These are phyloP conservation scores for grape (Vitis vinifera) DNA, from an alignment of 164 flowering plant genomes.

Conservation along the genomic window DNA sequence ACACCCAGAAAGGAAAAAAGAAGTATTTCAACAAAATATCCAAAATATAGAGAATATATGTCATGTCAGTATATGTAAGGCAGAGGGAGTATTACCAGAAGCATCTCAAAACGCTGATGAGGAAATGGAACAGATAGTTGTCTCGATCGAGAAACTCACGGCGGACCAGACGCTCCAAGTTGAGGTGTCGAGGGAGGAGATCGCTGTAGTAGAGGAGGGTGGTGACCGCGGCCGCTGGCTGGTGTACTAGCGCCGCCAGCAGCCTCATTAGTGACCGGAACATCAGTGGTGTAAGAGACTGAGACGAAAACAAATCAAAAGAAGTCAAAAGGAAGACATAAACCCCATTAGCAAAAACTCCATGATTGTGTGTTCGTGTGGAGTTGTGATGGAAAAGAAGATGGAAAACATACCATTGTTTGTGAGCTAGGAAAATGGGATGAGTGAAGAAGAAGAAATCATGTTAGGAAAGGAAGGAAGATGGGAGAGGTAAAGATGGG, in stretches of 20 bases:
- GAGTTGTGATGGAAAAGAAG: neutral
- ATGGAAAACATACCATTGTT: constrained; percentile 9
- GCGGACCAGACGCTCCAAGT: constrained; percentile 27
- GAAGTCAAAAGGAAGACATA: neutral
- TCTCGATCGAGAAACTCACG: constrained; percentile 23
- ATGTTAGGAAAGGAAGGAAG: neutral
- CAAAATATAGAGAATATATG: too few species aligned
- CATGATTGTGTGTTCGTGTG: neutral
- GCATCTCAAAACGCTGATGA: constrained; percentile 31
- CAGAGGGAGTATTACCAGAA: constrained; percentile 18
- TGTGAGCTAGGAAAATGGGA: neutral
- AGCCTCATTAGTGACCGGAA: constrained; percentile 27
- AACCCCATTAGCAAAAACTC: neutral
- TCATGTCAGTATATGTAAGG: too few species aligned
- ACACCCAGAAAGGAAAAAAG: too few species aligned
- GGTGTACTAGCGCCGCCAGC: constrained; percentile 12
- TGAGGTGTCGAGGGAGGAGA: constrained; percentile 30
- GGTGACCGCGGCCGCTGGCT: constrained; percentile 25
- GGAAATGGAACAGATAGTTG: constrained; percentile 28
- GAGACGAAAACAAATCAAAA: neutral
- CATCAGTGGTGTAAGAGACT: constrained; percentile 30
- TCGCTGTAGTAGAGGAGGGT: constrained; percentile 36
- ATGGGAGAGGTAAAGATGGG: neutral
- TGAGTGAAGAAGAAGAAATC: neutral
- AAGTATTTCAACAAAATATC: too few species aligned